These are phyloP conservation scores for Suillus americanus DNA, from an alignment of 768 basidiomycete species.

Conservation along the genomic window DNA sequence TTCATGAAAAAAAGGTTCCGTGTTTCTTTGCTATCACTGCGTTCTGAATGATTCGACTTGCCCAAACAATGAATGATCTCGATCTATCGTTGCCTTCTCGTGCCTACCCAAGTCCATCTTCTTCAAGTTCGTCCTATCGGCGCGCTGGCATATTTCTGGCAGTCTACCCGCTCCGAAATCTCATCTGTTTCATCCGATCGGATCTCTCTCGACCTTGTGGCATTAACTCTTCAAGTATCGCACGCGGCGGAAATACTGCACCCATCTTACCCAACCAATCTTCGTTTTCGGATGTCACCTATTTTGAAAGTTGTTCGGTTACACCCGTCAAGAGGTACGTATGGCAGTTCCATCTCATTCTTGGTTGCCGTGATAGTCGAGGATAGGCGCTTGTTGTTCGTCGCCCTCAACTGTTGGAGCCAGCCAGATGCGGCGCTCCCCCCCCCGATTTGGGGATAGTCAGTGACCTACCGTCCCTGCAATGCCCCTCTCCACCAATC, in stretches of 20 bases:
- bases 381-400: conserved; percentile 9
- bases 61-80: conserved; percentile 26
- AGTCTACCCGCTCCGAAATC: conserved; percentile 45
- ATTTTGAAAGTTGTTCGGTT: conserved; percentile 27
- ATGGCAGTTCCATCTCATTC: conserved; percentile 24
- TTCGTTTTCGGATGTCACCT: conserved; percentile 47
- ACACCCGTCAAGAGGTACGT: conserved; percentile 35
- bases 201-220: conserved; percentile 40
- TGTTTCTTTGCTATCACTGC: conserved; percentile 29
- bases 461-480: background rate
- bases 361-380: conserved; percentile 17
- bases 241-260: conserved; percentile 32
- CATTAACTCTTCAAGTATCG: conserved; percentile 24
- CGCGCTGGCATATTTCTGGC: conserved; percentile 37
- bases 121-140: conserved; percentile 37
- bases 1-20: conserved; percentile 28
- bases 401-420: conserved; percentile 1
- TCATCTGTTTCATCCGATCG: conserved; percentile 48
- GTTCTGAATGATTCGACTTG: conserved; percentile 27
- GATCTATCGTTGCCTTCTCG: conserved; percentile 32
- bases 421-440: background rate
- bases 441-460: background rate
- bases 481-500: background rate
- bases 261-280: conserved; percentile 38
- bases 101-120: conserved; percentile 23